Evolutionary conservation across 192 early-diverging fungal genomes (phyloP), one percentile per base, ranked within the genome.

Genomic region (Powellomyces hirtus): DNA sequence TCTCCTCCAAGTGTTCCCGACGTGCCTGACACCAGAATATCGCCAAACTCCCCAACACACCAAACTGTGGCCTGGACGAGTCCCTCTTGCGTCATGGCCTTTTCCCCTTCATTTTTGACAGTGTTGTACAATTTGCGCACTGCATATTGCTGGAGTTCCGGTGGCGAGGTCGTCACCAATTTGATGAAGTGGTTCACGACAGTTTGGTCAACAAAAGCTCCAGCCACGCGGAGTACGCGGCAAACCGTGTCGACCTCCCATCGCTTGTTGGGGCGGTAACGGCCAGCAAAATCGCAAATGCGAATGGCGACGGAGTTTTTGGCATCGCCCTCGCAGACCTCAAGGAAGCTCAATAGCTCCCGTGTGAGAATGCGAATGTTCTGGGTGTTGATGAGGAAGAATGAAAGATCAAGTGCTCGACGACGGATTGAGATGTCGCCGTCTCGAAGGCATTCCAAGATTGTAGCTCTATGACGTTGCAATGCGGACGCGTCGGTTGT

Each of bases 201-300:
- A 10, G 56, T 27, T 46, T 80, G 76, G 55, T 83, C 79, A 10
- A 86, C 85, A 50, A 57, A 85, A 31, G 76, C 73, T 13, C 85
- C 85, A 18, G 83, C 79, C 24, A 87, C 84, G 7, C 81, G 66
- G 44, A 98, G 77, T 35, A 98, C 93, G 7, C 96, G 89, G 65
- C 92, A 78, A 50, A 98, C 88, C 1, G 94, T 97, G 68, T 99
- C 97, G 56, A 97, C 85, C 68, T 98, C 95, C 97, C 97, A 99
- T 38, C 94, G 90, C 62, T 90, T 91, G 72, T 94, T 94, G 26
- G 96, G 94, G 42, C 93, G 90, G 72, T 92, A 98, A 72, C 89
- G 81, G 26, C 91, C 92, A n/a, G 96, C 95, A 50, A 94, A 93
- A 4, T 95, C 88, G 36, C 90, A 89, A 55, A 99, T 92, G 49